Conservation (phyloP, 306 rosid genomes). For the Glycine latifolia region DNA sequence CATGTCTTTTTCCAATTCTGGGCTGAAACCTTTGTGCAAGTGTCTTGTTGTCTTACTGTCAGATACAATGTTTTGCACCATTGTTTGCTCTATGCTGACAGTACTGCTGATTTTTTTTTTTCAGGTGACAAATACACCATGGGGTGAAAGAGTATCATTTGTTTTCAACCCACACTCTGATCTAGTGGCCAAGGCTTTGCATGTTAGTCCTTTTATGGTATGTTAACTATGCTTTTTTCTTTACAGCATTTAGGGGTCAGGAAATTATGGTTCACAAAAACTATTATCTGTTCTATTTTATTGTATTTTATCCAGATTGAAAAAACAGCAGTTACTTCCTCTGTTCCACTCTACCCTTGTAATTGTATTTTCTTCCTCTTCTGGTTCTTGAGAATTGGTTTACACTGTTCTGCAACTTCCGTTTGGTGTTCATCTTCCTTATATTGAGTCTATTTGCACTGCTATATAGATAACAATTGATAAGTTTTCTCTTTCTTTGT, state of each 20-base stretch:
- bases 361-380: neutral
- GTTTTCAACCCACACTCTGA: constrained; percentile 79
- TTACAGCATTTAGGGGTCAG: constrained; percentile 2
- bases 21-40: too few species aligned
- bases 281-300: neutral
- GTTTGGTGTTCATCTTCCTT: constrained; percentile 14
- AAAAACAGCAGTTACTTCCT: constrained; percentile 15
- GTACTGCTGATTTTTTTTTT: constrained; percentile 27
- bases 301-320: neutral
- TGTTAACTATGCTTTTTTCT: constrained; percentile 37
- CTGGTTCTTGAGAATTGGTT: neutral
- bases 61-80: constrained; percentile 19
- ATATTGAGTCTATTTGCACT: neutral
- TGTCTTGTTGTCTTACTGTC: neutral
- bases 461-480: too few species aligned
- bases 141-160: constrained; percentile 88
- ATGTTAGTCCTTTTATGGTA: constrained; percentile 98
- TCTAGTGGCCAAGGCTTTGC: constrained; percentile 86
- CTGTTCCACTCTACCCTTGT: neutral
- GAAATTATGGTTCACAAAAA: constrained; percentile 7
- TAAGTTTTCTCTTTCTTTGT: too few species aligned
- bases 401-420: neutral
- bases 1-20: neutral
- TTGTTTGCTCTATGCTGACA: constrained; percentile 13
- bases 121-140: constrained; percentile 95